Base-by-base conservation (phyloP, 768 basidiomycete species). In the Erythrobasidium yunnanense region DNA sequence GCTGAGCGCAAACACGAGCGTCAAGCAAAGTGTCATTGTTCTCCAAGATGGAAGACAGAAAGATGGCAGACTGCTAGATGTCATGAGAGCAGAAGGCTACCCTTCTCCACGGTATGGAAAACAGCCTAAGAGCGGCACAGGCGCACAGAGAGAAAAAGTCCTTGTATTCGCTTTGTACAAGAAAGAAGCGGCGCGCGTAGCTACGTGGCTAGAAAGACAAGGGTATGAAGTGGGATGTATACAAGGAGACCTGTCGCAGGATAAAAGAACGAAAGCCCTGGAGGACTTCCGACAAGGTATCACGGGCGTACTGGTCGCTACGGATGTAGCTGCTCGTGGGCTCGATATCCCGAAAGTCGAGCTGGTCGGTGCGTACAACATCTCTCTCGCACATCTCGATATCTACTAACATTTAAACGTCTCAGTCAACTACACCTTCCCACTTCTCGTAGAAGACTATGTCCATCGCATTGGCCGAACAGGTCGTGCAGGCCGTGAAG, bases 111-210 rank as follows among this genome's bases (percentile, higher is more conserved):
- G 49, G 72, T 45, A 68, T 71, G 49, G 69, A 76, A 77, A 55
- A 77, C 73, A 50, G 84, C 85, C 23, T 80, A 85, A 8, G 85
- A 88, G 35, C 82, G 55, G 58, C 42, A 70, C 68, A 23, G 62
- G 62, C 11, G 58, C 42, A 20, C 45, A 51, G 34, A 23, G 70
- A 18, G 71, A 74, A 38, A 74, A 74, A 69, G 70, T 89, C 67
- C 83, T 99, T 33, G 82, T 99, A 27, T 99, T 99, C 75, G 93
- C 88, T 17, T 80, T 97, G 38, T 99, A 99, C 80, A 99, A 99
- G 78, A 93, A 91, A 75, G 95, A 73, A 76, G 90, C 92, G 5
- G 82, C 87, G 18, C 82, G 95, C n/a, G 84, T 99, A 1, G 89
- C 89, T 74, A 80, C 82, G 71, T 86, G 83, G 73, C 83, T 99